phyloP scores from a whole-genome alignment of 164 flowering plant species.

The Vitis vinifera region ASM3070453v1 NC_081823.1:887001-887500 shows the following conservation, averaged over 20 bases:
- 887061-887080: conserved; percentile 83
- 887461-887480: conserved; percentile 57
- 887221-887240: conserved; percentile 71
- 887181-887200: conserved; percentile 79
- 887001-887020: conserved; percentile 50
- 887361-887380: background rate
- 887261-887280: conserved; percentile 42
- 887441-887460: conserved; percentile 41
- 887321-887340: background rate
- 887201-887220: conserved; percentile 68
- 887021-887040: conserved; percentile 40
- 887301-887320: conserved; percentile 83
- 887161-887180: conserved; percentile 69
- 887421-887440: conserved; percentile 18
- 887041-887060: conserved; percentile 17
- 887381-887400: background rate
- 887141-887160: conserved; percentile 29
- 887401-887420: background rate
- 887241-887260: conserved; percentile 79
- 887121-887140: conserved; percentile 24
- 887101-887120: conserved; percentile 22
- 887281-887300: conserved; percentile 70
- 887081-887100: conserved; percentile 24
- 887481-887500: conserved; percentile 48
- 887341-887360: too few relatives aligned